These are phyloP conservation scores for Begonia masoniana DNA, from an alignment of 306 rosid genomes.

Conservation along the genomic window DNA sequence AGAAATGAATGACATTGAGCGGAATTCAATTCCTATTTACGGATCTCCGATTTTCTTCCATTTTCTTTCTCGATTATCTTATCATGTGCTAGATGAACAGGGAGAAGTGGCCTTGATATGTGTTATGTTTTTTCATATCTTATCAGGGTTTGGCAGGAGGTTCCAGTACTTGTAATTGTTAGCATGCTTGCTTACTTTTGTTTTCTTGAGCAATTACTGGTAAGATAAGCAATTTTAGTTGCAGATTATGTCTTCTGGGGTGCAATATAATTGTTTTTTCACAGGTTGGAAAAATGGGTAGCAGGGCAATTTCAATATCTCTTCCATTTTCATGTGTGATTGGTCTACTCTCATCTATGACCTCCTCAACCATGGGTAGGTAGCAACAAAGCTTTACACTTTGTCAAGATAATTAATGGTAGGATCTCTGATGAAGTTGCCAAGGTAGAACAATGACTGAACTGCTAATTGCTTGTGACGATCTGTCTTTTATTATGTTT, in stretches of 20 bases:
- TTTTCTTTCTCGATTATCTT: not conserved
- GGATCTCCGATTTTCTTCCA: too few species aligned
- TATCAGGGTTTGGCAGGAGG: conserved; percentile 72
- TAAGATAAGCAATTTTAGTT: conserved; percentile 12
- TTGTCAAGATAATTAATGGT: too few species aligned
- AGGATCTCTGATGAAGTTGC: too few species aligned
- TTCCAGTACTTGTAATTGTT: conserved; percentile 65
- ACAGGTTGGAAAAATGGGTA: conserved; percentile 73
- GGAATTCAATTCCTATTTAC: too few species aligned
- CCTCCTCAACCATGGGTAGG: conserved; percentile 79
- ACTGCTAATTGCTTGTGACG: not conserved
- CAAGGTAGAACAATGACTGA: too few species aligned
- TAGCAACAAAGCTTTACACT: not conserved
- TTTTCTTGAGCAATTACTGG: conserved; percentile 90
- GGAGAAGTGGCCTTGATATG: not conserved
- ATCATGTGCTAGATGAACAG: not conserved
- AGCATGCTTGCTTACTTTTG: conserved; percentile 95
- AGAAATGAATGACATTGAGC: too few species aligned
- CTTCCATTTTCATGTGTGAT: conserved; percentile 62
- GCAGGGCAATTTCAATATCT: conserved; percentile 75
- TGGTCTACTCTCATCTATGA: conserved; percentile 65
- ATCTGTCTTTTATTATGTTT: conserved; percentile 1
- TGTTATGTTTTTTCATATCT: conserved; percentile 6
- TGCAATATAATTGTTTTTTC: too few species aligned
- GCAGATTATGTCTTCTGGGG: too few species aligned